Evolutionary conservation across 2,329 filamentous ascomycete genomes (phyloP).

Genomic region (Paecilomyces dactylethromorphus): DNA sequence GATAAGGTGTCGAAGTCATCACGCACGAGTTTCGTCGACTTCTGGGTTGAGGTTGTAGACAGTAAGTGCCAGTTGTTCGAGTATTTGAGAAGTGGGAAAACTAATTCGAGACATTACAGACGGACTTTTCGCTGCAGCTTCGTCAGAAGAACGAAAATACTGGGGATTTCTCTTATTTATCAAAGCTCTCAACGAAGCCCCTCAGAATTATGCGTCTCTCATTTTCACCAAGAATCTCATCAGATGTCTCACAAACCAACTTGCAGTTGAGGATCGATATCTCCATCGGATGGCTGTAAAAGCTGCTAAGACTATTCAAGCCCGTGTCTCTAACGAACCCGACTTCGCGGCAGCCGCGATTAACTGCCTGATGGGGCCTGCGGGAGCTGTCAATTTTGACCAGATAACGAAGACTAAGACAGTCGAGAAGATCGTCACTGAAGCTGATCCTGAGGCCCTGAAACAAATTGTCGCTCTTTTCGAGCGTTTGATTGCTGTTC

Average conservation of each 20-base stretch:
- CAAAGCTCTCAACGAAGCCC: slow-evolving; percentile 57
- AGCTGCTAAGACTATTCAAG: slow-evolving; percentile 64
- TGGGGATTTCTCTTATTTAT: slow-evolving; percentile 86
- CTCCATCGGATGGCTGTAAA: slow-evolving; percentile 73
- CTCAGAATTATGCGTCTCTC: slow-evolving; percentile 44
- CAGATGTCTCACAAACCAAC: slow-evolving; percentile 74
- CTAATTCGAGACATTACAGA: slow-evolving; percentile 45
- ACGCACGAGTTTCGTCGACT: slow-evolving; percentile 56
- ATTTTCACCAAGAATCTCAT: slow-evolving; percentile 82
- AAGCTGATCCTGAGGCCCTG: slow-evolving; percentile 46
- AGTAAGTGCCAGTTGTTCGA: slow-evolving; percentile 49
- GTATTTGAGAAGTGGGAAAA: background rate
- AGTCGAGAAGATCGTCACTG: slow-evolving; percentile 64
- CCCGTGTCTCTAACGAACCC: slow-evolving; percentile 56
- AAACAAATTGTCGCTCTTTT: slow-evolving; percentile 50
- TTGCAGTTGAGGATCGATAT: slow-evolving; percentile 69
- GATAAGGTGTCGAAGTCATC: slow-evolving; percentile 31
- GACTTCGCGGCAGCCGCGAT: slow-evolving; percentile 56
- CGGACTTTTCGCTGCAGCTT: slow-evolving; percentile 71
- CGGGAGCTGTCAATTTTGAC: slow-evolving; percentile 75
- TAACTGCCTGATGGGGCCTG: slow-evolving; percentile 60
- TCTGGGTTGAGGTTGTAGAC: slow-evolving; percentile 84
- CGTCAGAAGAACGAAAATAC: slow-evolving; percentile 83
- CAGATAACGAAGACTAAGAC: slow-evolving; percentile 80
- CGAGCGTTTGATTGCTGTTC: slow-evolving; percentile 39